Conservation (phyloP, 306 rosid genomes). For the Vigna unguiculata region DNA sequence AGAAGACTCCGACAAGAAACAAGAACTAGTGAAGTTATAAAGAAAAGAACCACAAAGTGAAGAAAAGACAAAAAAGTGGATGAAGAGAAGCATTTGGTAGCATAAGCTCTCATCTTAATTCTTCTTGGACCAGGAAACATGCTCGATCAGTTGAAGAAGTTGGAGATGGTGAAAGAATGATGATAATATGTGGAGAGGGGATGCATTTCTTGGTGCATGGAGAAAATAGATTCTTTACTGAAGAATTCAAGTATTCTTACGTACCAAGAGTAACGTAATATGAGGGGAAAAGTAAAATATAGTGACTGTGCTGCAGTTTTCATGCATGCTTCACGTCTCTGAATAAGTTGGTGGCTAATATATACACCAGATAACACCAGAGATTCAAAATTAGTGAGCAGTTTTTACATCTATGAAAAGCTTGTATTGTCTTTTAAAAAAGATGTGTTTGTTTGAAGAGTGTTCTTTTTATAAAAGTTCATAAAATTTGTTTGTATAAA, state of each 20-base stretch:
- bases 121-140: neutral
- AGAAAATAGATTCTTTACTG: constrained; percentile 44
- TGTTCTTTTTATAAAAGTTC: too few species aligned
- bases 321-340: neutral
- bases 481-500: too few species aligned
- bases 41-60: constrained; percentile 30
- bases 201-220: constrained; percentile 45
- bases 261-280: constrained; percentile 13
- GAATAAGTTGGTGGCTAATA: neutral
- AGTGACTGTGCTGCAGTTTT: neutral
- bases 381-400: neutral
- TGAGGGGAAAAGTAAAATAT: neutral
- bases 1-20: constrained; percentile 29
- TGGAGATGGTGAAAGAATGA: constrained; percentile 13
- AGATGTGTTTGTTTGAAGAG: too few species aligned
- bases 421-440: too few species aligned
- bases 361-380: neutral
- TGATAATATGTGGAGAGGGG: neutral
- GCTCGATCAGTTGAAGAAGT: neutral
- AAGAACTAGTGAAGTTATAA: constrained; percentile 31
- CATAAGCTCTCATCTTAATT: constrained; percentile 37
- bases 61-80: constrained; percentile 18
- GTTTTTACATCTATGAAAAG: too few species aligned
- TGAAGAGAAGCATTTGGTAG: constrained; percentile 19
- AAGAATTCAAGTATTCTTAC: constrained; percentile 25